phyloP scores from a whole-genome alignment of 345 rosid species.

The Camelina laxa region DNA sequence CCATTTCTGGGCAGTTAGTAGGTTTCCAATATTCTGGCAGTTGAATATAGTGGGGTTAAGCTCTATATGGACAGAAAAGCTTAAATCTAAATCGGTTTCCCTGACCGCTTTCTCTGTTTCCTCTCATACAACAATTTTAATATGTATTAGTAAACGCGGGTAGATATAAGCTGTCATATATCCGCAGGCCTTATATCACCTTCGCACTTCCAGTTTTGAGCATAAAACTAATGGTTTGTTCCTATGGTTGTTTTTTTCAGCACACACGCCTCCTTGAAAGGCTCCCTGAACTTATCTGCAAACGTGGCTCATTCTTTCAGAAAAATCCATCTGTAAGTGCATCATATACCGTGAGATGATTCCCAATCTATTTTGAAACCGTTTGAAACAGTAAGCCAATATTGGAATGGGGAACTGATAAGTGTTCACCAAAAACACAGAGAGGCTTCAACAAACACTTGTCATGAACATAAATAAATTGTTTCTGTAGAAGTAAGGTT shows the following conservation, averaged over 20 bases:
- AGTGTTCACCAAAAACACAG: slow-evolving; percentile 16
- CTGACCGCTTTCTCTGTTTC: slow-evolving; percentile 24
- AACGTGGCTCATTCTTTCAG: slow-evolving; percentile 73
- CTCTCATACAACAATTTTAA: slow-evolving; percentile 8
- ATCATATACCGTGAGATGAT: slow-evolving; percentile 8
- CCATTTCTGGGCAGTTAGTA: slow-evolving; percentile 20
- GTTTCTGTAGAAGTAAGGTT: slow-evolving; percentile 29
- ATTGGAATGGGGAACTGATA: slow-evolving; percentile 11
- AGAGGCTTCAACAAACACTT: slow-evolving; percentile 24
- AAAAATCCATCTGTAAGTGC: slow-evolving; percentile 75
- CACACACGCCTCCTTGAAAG: slow-evolving; percentile 79
- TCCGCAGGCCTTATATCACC: slow-evolving; percentile 15
- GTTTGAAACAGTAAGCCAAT: slow-evolving; percentile 21
- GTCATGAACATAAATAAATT: slow-evolving; percentile 18
- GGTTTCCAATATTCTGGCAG: slow-evolving; percentile 26
- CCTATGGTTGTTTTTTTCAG: slow-evolving; percentile 50
- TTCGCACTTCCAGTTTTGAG: slow-evolving; percentile 21
- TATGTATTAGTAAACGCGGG: slow-evolving; percentile 6
- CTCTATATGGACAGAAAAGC: background rate
- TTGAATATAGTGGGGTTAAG: slow-evolving; percentile 24
- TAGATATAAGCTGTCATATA: slow-evolving; percentile 6
- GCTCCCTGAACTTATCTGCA: slow-evolving; percentile 77
- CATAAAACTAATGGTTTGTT: slow-evolving; percentile 30
- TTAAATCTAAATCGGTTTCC: slow-evolving; percentile 7
- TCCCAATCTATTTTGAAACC: slow-evolving; percentile 12